Evolutionary conservation across 148 eudicot species (phyloP), one percentile per base, ranked within the genome.

Genomic region (Gaultheria prostrata): DNA sequence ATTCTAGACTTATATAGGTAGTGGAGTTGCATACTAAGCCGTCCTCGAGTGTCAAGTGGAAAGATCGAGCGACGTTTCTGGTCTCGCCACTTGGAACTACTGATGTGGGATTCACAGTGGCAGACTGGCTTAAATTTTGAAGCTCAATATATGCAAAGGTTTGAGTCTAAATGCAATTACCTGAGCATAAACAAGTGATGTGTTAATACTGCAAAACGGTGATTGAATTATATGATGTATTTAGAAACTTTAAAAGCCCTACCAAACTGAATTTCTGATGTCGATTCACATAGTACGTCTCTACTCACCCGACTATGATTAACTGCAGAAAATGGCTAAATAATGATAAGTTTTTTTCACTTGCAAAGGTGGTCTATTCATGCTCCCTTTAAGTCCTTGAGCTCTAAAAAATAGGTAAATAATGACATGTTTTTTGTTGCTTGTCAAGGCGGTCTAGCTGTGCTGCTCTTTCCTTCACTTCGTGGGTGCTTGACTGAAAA

Each of bases 401-500:
- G 39, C 73, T 69, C 43, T 30, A 30, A 11, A 69, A 69, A 69
- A 28, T 6, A 15, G 48, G 24, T 35, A 33, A 71, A 33, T 71
- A 71, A n/a, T 32, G 46, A 20, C 24, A 71, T 33, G 3, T 32
- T 1, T 33, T 67, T 67, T 71, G 43, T 33, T 71, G n/a, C 24
- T 71, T 71, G 24, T 35, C 35, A 71, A 71, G 24, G 17, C 4
- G 24, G 48, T 71, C 10, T 35, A 35, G 46, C 76, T n/a, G 9
- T 71, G 76, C 48, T 32, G 48, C 76, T 46, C 76, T 71, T 71
- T 33, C 76, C 46, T 32, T 71, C n/a, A 33, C 76, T 33, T 33
- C 76, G 8, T 71, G 48, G 48, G 76, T 71, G 76, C 46, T 35
- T 71, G 35, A 18, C 18, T 70, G 75, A 70, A 32, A 7, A 33